A percentile compares a stretch with the other conserved stretches of the same genome.
These are phyloP conservation scores for Fraxinus greggii DNA, from an alignment of 305 asterid genomes.

Conservation along the genomic window DNA sequence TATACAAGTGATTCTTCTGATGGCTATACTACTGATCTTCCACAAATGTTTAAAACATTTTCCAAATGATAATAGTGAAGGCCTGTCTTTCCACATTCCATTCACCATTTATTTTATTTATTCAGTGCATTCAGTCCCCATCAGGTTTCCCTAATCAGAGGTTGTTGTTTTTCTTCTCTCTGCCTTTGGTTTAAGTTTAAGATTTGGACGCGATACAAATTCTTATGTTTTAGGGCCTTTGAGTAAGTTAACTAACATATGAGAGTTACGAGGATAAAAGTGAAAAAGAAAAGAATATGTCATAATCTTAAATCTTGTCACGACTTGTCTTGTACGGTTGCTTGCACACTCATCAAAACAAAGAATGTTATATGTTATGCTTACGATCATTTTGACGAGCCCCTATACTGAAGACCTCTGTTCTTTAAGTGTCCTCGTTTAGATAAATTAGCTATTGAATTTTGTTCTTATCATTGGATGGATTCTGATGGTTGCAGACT, in stretches of 20 bases:
- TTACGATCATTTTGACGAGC: not conserved
- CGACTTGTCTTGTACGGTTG: not conserved
- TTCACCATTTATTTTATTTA: not conserved
- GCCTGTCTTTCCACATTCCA: not conserved
- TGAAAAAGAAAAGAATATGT: not conserved
- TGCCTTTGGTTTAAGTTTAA: not conserved
- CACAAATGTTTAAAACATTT: not conserved
- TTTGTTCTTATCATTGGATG: constrained; percentile 14
- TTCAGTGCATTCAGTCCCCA: not conserved
- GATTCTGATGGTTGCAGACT: constrained; percentile 48
- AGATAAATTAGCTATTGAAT: not conserved
- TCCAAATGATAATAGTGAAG: not conserved
- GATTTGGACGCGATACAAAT: not conserved
- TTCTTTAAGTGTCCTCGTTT: not conserved
- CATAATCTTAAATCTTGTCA: not conserved
- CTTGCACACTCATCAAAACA: not conserved
- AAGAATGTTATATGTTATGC: not conserved
- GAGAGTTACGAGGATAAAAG: not conserved
- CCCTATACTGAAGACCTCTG: not conserved
- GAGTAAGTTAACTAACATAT: not conserved
- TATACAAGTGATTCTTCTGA: not conserved
- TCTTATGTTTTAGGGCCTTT: not conserved
- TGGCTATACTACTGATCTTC: not conserved
- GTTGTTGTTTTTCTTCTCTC: not conserved
- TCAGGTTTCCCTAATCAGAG: not conserved